Evolutionary conservation across 2,329 filamentous ascomycete genomes (phyloP), one percentile per base, ranked within the genome.

Genomic region (Fusarium abutilonis): DNA sequence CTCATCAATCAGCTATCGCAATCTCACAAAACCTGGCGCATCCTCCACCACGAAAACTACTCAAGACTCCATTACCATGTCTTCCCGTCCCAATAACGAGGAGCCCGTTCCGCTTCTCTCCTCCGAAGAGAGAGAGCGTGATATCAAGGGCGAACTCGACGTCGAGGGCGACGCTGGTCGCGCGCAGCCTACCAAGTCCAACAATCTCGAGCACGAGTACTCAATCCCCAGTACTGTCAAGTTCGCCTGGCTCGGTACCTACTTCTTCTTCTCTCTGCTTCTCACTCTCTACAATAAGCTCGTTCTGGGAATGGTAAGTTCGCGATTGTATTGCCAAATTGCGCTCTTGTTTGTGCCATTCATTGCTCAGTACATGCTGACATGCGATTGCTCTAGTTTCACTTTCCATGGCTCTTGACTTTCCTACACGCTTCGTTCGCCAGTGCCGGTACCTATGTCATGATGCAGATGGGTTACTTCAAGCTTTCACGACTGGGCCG

Each of bases 231-330:
- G 75, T 56, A 75, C 75, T 31, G 75, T 79, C 71, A 82, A 82
- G 72, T 80, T 82, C 61, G 75, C 78, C 48, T 82, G 80, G 78
- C 72, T 83, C 28, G 79, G 78, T 26, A 76, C 79, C 52, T 85
- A 85, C 70, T 85, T 85, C 69, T 75, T 81, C 67, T 78, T 79
- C 66, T 79, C 77, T 15, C 69, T 79, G 19, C 65, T 76, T 54
- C 73, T 86, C 51, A 86, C 84, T 8, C 76, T 86, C 19, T 86
- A 85, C 71, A 86, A 86, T 76, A 86, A 86, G 72, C 76, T 83
- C 28, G 81, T 86, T 19, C 73, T 86, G 53, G 80, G 80, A 66
- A 78, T 78, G 71, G 80, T 82, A 70, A 67, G 77, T 75, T 39
- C 9, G 21, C 39, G 21, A 29, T 21, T 31, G 23, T 3, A 11